These are phyloP conservation scores for Magnaporthales sp. DNA, from an alignment of 2,329 filamentous ascomycete species.

Conservation along the genomic window DNA sequence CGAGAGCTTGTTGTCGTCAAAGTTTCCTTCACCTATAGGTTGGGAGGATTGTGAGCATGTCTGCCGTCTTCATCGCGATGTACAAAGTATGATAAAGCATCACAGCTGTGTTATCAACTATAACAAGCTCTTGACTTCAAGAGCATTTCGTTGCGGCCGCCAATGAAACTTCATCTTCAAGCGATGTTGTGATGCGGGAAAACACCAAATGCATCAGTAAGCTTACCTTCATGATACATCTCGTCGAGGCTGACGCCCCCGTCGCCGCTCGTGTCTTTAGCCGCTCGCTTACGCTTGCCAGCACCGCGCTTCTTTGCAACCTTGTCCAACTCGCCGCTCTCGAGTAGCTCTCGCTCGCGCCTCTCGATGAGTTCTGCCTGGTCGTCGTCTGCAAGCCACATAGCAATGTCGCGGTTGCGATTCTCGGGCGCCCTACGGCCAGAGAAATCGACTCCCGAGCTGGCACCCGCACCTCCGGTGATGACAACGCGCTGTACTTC, in stretches of 20 bases:
- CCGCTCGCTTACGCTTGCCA: constrained; percentile 43
- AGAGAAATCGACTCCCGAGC: constrained; percentile 78
- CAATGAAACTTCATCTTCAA: no score
- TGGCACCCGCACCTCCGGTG: constrained; percentile 64
- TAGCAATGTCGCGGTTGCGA: constrained; percentile 92
- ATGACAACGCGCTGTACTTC: constrained; percentile 98
- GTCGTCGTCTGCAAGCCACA: constrained; percentile 98
- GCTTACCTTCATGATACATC: constrained; percentile 97
- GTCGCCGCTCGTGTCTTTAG: constrained; percentile 23
- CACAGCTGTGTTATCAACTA: no score
- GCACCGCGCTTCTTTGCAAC: constrained; percentile 48
- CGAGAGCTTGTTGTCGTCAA: constrained; percentile 77
- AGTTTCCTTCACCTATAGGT: constrained; percentile 78
- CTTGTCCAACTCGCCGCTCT: constrained; percentile 60
- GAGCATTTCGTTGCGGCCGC: no score
- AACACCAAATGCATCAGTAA: background rate
- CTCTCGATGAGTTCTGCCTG: constrained; percentile 90
- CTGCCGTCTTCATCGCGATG: background rate
- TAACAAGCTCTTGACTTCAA: no score
- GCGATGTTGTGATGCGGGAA: no score
- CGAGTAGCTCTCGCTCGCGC: constrained; percentile 79
- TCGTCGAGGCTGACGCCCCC: constrained; percentile 70
- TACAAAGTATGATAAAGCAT: no score
- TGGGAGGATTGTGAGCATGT: background rate
- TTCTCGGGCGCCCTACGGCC: constrained; percentile 81